Evolutionary conservation across 176 grass and related monocot species (phyloP).

Genomic region (Tillandsia leiboldiana): DNA sequence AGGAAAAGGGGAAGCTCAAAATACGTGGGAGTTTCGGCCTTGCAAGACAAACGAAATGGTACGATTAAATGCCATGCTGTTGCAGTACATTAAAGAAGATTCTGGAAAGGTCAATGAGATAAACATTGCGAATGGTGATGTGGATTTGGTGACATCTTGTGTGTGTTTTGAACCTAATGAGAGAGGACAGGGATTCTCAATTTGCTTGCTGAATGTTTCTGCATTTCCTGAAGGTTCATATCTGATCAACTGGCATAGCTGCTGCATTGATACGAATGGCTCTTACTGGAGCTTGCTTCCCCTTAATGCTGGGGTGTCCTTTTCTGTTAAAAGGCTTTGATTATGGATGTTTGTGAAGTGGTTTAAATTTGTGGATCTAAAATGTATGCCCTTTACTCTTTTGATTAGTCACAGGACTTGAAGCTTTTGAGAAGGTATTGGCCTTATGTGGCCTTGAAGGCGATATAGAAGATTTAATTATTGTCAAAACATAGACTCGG

Average conservation of each 20-base stretch:
- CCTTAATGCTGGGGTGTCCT: conserved; percentile 34
- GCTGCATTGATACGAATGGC: conserved; percentile 35
- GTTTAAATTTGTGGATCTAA: too few species aligned
- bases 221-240: conserved; percentile 45
- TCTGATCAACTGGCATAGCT: conserved; percentile 61
- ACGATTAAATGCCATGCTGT: conserved; percentile 32
- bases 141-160: conserved; percentile 28
- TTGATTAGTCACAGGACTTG: too few species aligned
- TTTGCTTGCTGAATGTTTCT: conserved; percentile 62
- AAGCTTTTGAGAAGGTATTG: too few species aligned
- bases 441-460: too few species aligned
- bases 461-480: too few species aligned
- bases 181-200: conserved; percentile 42
- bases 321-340: conserved; percentile 37
- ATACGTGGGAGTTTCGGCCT: conserved; percentile 21
- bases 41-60: conserved; percentile 33
- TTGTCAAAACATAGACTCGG: too few species aligned
- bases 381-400: too few species aligned
- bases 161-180: conserved; percentile 32
- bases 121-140: conserved; percentile 1
- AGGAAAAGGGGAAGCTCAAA: conserved; percentile 13
- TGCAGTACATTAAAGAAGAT: conserved; percentile 30
- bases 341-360: neutral
- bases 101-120: conserved; percentile 3
- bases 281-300: conserved; percentile 55